phyloP scores from a whole-genome alignment of 1,139 yeast species.

The Diutina pseudorugosa region DNA sequence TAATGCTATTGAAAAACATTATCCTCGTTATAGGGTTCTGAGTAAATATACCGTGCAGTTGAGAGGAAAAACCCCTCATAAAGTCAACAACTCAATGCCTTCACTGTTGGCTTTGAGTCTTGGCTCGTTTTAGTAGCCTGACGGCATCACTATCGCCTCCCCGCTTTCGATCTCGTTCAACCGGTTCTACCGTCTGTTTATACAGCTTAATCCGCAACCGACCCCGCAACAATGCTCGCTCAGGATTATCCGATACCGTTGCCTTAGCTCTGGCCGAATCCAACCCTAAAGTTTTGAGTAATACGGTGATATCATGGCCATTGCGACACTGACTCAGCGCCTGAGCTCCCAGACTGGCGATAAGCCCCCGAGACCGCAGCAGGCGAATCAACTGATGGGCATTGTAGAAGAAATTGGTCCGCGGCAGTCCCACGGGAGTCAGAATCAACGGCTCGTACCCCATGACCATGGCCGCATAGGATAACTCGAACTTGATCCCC shows the following conservation, averaged over 20 bases:
- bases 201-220: constrained; percentile 57
- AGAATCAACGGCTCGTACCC: constrained; percentile 14
- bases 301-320: constrained; percentile 54
- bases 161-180: background rate
- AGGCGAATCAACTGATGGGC: constrained; percentile 72
- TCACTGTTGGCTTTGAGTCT: too few relatives aligned
- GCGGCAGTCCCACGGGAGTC: constrained; percentile 13
- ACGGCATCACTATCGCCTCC: background rate
- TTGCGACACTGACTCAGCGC: constrained; percentile 49
- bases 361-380: constrained; percentile 65
- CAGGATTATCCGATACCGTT: constrained; percentile 48
- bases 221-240: constrained; percentile 57
- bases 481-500: constrained; percentile 75
- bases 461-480: constrained; percentile 44
- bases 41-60: too few relatives aligned
- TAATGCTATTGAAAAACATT: too few relatives aligned
- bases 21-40: too few relatives aligned
- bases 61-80: too few relatives aligned
- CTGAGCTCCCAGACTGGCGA: constrained; percentile 67
- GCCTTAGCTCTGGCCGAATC: constrained; percentile 49
- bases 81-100: too few relatives aligned
- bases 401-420: constrained; percentile 58
- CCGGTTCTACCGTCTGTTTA: constrained; percentile 45
- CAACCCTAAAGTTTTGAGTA: constrained; percentile 60
- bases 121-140: background rate